These are phyloP conservation scores for Otatea glauca DNA, from an alignment of 176 grass and related monocot genomes.

Conservation along the genomic window DNA sequence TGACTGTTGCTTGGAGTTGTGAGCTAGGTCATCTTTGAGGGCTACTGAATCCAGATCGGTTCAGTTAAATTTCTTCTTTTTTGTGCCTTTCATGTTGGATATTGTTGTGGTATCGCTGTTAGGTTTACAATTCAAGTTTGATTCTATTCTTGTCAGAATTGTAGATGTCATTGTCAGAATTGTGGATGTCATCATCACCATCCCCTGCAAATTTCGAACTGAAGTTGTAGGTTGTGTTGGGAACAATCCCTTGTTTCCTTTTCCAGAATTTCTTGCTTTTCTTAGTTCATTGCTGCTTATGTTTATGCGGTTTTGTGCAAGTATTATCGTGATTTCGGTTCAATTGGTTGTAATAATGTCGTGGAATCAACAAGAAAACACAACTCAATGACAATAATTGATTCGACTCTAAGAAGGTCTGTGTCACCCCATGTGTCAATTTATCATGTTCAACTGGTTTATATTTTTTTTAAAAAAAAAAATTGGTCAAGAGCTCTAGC, in stretches of 20 bases:
- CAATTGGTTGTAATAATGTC: neutral
- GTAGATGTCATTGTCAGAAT: neutral
- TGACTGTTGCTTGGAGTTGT: conserved; percentile 23
- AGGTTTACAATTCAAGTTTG: conserved; percentile 15
- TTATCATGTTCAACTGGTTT: conserved; percentile 18
- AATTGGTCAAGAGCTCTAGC: too few relatives aligned
- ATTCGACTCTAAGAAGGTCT: neutral
- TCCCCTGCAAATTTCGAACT: neutral
- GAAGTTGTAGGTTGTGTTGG: conserved; percentile 15
- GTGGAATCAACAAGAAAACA: neutral
- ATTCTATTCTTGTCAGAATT: neutral
- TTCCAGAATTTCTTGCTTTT: neutral
- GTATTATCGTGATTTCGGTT: neutral
- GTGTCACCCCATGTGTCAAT: neutral
- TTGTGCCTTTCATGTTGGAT: neutral
- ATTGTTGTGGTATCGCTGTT: neutral
- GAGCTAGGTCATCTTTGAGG: conserved; percentile 24
- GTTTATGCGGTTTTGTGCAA: neutral
- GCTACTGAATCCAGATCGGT: conserved; percentile 13
- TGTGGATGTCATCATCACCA: neutral
- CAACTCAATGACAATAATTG: neutral
- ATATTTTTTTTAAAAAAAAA: too few relatives aligned
- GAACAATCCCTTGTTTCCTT: neutral
- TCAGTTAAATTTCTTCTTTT: neutral
- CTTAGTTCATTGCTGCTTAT: neutral